These are phyloP conservation scores for Setomelanomma holmii DNA, from an alignment of 2,329 filamentous ascomycete genomes.

Conservation along the genomic window DNA sequence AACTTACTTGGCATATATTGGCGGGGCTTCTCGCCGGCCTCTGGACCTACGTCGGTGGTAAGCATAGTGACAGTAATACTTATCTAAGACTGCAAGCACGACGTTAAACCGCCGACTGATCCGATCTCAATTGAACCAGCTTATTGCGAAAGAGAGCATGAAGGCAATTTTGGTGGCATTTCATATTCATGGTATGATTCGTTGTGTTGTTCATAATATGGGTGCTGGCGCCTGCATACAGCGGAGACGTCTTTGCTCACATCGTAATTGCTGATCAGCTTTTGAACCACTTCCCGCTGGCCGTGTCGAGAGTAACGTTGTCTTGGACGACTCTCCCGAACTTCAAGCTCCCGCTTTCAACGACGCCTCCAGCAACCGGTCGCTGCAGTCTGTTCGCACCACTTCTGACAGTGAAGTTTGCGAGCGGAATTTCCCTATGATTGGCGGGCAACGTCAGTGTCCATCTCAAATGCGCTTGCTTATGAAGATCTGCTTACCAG, in stretches of 20 bases:
- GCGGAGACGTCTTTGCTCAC: too few relatives aligned
- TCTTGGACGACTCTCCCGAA: slow-evolving; percentile 48
- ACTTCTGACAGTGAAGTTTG: slow-evolving; percentile 71
- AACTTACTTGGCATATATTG: not conserved
- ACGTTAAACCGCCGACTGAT: not conserved
- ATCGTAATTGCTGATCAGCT: too few relatives aligned
- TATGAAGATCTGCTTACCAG: slow-evolving; percentile 38
- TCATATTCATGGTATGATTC: too few relatives aligned
- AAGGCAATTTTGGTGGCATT: not conserved
- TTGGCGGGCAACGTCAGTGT: not conserved
- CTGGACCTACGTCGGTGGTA: slow-evolving; percentile 7
- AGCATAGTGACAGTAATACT: not conserved
- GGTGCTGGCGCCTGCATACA: too few relatives aligned
- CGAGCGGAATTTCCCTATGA: slow-evolving; percentile 65
- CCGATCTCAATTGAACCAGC: not conserved
- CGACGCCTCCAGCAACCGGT: slow-evolving; percentile 57
- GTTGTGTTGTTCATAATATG: too few relatives aligned
- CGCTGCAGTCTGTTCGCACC: slow-evolving; percentile 66
- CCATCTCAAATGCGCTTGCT: not conserved
- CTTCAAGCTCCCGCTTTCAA: slow-evolving; percentile 65
- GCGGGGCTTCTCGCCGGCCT: not conserved
- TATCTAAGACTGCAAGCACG: not conserved
- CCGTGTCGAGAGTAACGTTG: slow-evolving; percentile 44
- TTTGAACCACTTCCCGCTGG: slow-evolving; percentile 43
- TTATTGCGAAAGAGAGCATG: not conserved